A percentile compares a stretch with the other conserved stretches of the same genome.
Conservation (phyloP, 2,329 filamentous ascomycete species). For the Fusarium sp. region DNA sequence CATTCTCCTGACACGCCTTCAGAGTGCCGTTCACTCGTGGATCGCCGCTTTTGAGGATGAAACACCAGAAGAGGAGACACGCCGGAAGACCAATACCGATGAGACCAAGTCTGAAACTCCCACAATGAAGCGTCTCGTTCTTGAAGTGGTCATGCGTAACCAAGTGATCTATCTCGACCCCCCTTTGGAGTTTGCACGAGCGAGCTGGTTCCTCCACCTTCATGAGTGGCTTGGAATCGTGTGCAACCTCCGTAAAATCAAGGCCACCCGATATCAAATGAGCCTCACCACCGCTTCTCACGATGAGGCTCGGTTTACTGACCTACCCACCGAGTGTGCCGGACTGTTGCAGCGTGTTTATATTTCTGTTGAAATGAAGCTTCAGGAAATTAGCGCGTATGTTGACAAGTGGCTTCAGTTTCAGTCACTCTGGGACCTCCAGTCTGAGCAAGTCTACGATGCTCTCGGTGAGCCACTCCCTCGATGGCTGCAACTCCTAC, state of each 20-base stretch:
- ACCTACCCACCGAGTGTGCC: constrained; percentile 86
- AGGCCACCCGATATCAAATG: constrained; percentile 95
- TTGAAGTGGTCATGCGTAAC: constrained; percentile 97
- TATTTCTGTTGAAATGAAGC: constrained; percentile 82
- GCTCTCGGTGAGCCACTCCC: constrained; percentile 90
- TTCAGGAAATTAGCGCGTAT: constrained; percentile 83
- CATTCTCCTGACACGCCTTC: constrained; percentile 84
- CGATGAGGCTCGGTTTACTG: constrained; percentile 79
- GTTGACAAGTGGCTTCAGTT: constrained; percentile 99
- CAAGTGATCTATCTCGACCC: constrained; percentile 98
- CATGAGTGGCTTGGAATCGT: constrained; percentile 94
- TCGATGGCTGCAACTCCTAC: constrained; percentile 93
- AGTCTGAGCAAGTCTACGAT: constrained; percentile 95
- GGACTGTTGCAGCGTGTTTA: constrained; percentile 85
- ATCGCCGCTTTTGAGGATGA: constrained; percentile 83
- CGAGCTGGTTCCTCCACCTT: constrained; percentile 92
- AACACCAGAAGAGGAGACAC: constrained; percentile 63
- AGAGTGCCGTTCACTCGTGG: constrained; percentile 87
- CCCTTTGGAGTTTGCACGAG: constrained; percentile 89
- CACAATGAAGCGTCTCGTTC: constrained; percentile 78
- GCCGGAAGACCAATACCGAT: constrained; percentile 63
- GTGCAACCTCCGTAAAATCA: constrained; percentile 93
- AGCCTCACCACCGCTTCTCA: constrained; percentile 76
- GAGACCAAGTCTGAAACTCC: constrained; percentile 67
- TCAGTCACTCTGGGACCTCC: constrained; percentile 97